These are phyloP conservation scores for Triticum turgidum DNA, from an alignment of 176 grass and related monocot genomes.

Conservation along the genomic window DNA sequence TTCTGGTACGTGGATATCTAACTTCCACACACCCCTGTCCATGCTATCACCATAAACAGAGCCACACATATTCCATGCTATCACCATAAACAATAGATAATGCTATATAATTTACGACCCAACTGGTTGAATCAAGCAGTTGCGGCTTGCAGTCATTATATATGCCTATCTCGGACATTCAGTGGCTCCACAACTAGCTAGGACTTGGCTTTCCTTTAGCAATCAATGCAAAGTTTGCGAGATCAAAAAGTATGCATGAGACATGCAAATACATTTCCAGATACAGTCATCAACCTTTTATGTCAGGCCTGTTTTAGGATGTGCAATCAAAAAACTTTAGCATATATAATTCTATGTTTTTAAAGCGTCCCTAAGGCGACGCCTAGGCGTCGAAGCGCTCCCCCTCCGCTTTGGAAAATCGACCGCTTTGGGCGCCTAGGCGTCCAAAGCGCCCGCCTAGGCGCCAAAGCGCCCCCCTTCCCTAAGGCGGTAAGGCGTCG, in stretches of 20 bases:
- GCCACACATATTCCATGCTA: background rate
- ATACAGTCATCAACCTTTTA: background rate
- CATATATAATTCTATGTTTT: background rate
- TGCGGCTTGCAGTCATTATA: background rate
- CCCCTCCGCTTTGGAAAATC: too few species aligned
- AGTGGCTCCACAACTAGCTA: background rate
- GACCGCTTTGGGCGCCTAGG: too few species aligned
- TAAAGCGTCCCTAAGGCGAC: too few species aligned
- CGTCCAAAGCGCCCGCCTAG: too few species aligned
- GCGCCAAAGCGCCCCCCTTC: too few species aligned
- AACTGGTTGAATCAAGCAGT: background rate
- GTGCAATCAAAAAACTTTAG: background rate
- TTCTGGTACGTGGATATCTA: too few species aligned
- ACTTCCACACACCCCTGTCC: too few species aligned
- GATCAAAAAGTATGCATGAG: background rate
- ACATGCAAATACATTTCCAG: background rate
- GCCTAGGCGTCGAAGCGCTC: too few species aligned
- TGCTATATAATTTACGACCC: slow-evolving; percentile 2
- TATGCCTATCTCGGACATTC: background rate
- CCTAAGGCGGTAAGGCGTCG: too few species aligned
- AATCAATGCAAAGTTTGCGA: background rate
- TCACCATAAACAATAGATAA: background rate
- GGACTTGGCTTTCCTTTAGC: background rate
- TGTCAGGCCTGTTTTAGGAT: background rate
- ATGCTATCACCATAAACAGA: background rate